Percentiles rank a stretch among this genome's conserved stretches.
phyloP scores from a whole-genome alignment of 305 asterid genomes.

The Coffea humblotiana region DNA sequence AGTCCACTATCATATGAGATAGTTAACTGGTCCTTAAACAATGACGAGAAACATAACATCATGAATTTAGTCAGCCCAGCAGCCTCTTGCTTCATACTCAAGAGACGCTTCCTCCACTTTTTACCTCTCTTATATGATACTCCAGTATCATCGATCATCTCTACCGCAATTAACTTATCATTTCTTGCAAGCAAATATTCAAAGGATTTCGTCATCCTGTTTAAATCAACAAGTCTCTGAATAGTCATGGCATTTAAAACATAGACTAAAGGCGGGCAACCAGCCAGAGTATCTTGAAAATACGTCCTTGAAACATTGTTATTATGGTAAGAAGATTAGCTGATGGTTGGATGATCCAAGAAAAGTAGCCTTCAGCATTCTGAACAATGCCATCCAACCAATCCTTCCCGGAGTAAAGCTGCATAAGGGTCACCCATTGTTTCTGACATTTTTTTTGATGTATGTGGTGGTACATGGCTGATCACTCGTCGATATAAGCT shows the following conservation, averaged over 20 bases:
- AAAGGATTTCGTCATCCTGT: conserved; percentile 58
- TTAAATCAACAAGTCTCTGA: conserved; percentile 79
- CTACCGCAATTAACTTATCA: conserved; percentile 32
- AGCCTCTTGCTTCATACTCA: conserved; percentile 64
- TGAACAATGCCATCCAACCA: conserved; percentile 59
- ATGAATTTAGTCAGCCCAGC: conserved; percentile 54
- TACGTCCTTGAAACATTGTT: conserved; percentile 48
- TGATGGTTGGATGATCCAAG: conserved; percentile 64
- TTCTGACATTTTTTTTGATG: conserved; percentile 63
- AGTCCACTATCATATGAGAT: conserved; percentile 35
- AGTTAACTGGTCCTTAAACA: conserved; percentile 39
- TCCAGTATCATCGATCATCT: conserved; percentile 44
- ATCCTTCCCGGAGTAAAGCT: conserved; percentile 64
- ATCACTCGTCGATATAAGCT: conserved; percentile 67
- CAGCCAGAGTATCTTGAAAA: conserved; percentile 46
- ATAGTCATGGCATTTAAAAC: conserved; percentile 69
- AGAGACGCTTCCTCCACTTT: conserved; percentile 49
- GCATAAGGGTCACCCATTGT: conserved; percentile 54
- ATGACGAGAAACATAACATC: conserved; percentile 46
- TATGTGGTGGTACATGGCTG: conserved; percentile 61
- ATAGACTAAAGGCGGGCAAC: conserved; percentile 66
- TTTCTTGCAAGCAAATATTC: conserved; percentile 66
- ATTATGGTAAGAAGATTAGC: conserved; percentile 57
- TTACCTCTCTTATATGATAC: conserved; percentile 46
- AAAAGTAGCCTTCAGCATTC: conserved; percentile 52